Base-by-base conservation (phyloP, 805 yeast genomes). In the Yamadazyma sp. region DNA sequence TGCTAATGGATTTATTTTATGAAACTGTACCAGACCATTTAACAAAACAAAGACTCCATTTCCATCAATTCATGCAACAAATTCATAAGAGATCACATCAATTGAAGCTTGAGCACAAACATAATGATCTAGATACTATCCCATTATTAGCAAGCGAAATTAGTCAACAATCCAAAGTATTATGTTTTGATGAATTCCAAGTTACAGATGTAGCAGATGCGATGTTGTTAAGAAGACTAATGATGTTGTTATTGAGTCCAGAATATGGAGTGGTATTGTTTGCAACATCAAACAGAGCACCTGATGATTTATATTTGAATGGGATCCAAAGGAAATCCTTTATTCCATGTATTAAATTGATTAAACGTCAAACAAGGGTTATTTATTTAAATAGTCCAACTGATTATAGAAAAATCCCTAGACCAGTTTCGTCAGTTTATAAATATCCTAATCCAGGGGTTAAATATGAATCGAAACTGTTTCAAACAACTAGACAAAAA, bases 201-300 rank as follows among this genome's bases (percentile, higher is more conserved):
- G 98, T 93, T 27, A 87, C 96, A 1, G 98, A 93, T 58, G 97
- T 93, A 20, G 98, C 98, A 0, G 98, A 93, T 60, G 98, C 98
- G 2, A 93, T 93, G 98, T 70, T 93, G 22, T 69, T 93, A 27
- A 76, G 98, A 44, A 70, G 96, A 33, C 64, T 89, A 25, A 53
- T 86, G 26, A 75, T 78, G 49, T 59, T 78, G 24, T 69, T 86
- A n/a, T 61, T 89, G 38, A 75, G 82, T 30, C 76, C 80, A 0
- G 76, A 81, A 34, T 82, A 83, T 51, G 98, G 98, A 1, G 80
- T 89, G 15, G 80, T 89, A 1, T 62, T 93, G 7, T 89, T 93
- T 66, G 89, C 96, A 18, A 93, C 98, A 1, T 87, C 96, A 6
- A 93, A 93, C 60, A 77, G 98, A 49, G 89, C 89, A 1, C 98